Conservation (phyloP, 371 early-diverging fungal species). For the Phascolomyces articulosus region DNA sequence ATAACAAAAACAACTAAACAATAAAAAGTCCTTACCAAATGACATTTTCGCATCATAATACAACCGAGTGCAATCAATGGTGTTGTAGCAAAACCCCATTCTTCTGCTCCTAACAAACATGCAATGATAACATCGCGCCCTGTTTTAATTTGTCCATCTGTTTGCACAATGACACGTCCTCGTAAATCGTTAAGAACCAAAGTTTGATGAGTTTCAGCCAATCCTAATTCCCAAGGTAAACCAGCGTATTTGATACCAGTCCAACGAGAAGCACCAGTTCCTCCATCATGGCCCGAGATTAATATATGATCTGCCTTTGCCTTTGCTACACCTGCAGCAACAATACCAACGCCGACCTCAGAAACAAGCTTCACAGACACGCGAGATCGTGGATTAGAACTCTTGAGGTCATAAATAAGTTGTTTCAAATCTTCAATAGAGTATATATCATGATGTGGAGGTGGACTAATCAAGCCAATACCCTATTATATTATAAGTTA, state of each 20-base stretch:
- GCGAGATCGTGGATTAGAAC: slow-evolving; percentile 88
- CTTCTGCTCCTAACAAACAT: slow-evolving; percentile 96
- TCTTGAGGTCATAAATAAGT: slow-evolving; percentile 95
- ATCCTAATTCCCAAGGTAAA: slow-evolving; percentile 96
- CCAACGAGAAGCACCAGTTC: slow-evolving; percentile 97
- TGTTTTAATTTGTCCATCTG: slow-evolving; percentile 97
- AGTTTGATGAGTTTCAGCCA: slow-evolving; percentile 97
- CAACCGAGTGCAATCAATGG: slow-evolving; percentile 98
- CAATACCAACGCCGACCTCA: slow-evolving; percentile 95
- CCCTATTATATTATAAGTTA: slow-evolving; percentile 42
- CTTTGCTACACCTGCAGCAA: slow-evolving; percentile 96
- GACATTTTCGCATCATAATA: slow-evolving; percentile 90
- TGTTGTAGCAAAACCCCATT: slow-evolving; percentile 98
- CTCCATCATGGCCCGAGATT: slow-evolving; percentile 97
- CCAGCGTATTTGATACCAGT: slow-evolving; percentile 98
- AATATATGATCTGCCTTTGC: slow-evolving; percentile 96
- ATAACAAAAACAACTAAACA: too few relatives aligned
- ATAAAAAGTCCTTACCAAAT: slow-evolving; percentile 37
- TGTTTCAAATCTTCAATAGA: slow-evolving; percentile 97
- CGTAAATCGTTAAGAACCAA: slow-evolving; percentile 94
- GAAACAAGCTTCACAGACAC: slow-evolving; percentile 97
- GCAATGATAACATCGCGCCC: slow-evolving; percentile 96
- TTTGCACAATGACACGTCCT: slow-evolving; percentile 93
- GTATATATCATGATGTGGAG: slow-evolving; percentile 98
- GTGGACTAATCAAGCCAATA: slow-evolving; percentile 94